phyloP scores from a whole-genome alignment of 1,139 yeast genomes.

The Yamadazyma sp. region DNA sequence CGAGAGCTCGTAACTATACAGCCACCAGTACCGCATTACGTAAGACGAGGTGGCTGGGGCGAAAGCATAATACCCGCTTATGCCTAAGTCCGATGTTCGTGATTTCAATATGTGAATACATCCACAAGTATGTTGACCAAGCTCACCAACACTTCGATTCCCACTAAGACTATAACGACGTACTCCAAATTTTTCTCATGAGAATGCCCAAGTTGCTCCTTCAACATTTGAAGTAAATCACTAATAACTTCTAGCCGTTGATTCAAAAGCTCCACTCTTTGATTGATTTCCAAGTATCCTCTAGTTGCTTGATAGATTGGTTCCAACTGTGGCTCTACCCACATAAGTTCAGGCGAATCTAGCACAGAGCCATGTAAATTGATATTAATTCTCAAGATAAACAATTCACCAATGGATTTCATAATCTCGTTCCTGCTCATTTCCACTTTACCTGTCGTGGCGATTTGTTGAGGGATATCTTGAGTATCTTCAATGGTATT shows the following conservation, averaged over 20 bases:
- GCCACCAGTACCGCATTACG: neutral
- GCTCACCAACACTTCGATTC: slow-evolving; percentile 88
- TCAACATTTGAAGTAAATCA: slow-evolving; percentile 90
- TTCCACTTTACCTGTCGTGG: slow-evolving; percentile 89
- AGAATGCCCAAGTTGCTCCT: slow-evolving; percentile 92
- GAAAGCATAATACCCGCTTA: slow-evolving; percentile 1
- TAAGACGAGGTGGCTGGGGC: neutral
- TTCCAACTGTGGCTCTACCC: slow-evolving; percentile 97
- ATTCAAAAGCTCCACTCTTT: slow-evolving; percentile 82
- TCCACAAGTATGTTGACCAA: slow-evolving; percentile 62
- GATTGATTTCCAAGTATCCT: slow-evolving; percentile 91
- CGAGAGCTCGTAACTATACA: too few relatives aligned
- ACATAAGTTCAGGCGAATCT: slow-evolving; percentile 96
- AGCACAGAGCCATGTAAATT: slow-evolving; percentile 92
- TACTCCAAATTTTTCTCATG: slow-evolving; percentile 90
- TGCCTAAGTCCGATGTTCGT: neutral
- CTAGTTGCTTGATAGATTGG: slow-evolving; percentile 96
- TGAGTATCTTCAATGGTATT: slow-evolving; percentile 96
- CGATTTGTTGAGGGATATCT: slow-evolving; percentile 94
- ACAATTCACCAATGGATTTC: slow-evolving; percentile 95
- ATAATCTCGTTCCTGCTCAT: slow-evolving; percentile 93
- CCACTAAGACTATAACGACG: slow-evolving; percentile 88
- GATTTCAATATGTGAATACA: slow-evolving; percentile 29
- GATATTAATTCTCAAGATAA: slow-evolving; percentile 84
- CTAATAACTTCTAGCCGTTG: slow-evolving; percentile 92